A percentile compares a stretch with the other conserved stretches of the same genome.
Evolutionary conservation across 371 early-diverging fungal species (phyloP).

Genomic region (Entomophthora muscae): DNA sequence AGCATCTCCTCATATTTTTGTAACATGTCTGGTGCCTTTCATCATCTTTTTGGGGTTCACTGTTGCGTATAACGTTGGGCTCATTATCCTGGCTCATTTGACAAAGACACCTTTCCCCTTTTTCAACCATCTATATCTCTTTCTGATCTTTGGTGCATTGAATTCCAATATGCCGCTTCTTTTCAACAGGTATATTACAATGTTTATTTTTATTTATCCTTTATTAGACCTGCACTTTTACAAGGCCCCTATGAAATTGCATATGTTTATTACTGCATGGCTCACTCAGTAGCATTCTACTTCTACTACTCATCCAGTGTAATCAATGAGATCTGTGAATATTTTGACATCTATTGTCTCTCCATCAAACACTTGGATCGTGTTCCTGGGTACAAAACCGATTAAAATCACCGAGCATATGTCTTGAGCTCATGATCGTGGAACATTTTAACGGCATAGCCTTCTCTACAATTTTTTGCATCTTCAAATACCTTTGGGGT

Average conservation of each 20-base stretch:
- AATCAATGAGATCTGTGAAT: constrained; percentile 62
- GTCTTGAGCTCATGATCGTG: too few relatives aligned
- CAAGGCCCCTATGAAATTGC: constrained; percentile 22
- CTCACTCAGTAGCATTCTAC: constrained; percentile 35
- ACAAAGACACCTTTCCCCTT: constrained; percentile 59
- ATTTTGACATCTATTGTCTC: constrained; percentile 69
- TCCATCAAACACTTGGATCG: constrained; percentile 36
- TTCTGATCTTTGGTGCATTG: constrained; percentile 44
- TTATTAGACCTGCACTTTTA: constrained; percentile 18
- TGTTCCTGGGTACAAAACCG: constrained; percentile 7
- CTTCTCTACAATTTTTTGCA: too few relatives aligned
- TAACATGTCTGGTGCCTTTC: constrained; percentile 43
- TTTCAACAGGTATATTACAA: constrained; percentile 25
- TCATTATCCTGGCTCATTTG: constrained; percentile 76
- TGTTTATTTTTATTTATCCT: not conserved
- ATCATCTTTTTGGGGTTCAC: constrained; percentile 46
- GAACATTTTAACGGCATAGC: too few relatives aligned
- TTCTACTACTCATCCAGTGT: constrained; percentile 46
- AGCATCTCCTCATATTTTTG: constrained; percentile 43
- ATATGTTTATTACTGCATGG: constrained; percentile 30
- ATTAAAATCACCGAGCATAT: too few relatives aligned
- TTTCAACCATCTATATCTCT: constrained; percentile 35
- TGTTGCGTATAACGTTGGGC: constrained; percentile 69
- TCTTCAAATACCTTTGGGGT: too few relatives aligned
- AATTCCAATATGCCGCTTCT: constrained; percentile 32